A percentile compares a stretch with the other conserved stretches of the same genome.
Evolutionary conservation across 1,139 yeast species (phyloP).

Genomic region (Arxiozyma slooffiae): DNA sequence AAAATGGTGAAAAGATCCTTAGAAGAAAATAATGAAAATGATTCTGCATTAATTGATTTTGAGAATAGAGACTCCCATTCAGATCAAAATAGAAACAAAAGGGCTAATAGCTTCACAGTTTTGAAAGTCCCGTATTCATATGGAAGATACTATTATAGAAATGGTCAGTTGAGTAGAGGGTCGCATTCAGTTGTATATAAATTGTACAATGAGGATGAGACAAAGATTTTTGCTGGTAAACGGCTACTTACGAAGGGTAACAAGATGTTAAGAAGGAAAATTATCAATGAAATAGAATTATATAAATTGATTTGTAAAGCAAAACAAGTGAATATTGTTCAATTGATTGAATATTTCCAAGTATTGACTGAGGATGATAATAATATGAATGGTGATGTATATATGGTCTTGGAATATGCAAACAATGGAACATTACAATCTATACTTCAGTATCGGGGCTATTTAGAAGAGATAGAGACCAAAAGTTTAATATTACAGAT

Average conservation of each 20-base stretch:
- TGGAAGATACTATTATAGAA: conserved; percentile 3
- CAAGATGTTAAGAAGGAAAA: not conserved
- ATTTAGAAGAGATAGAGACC: conserved; percentile 4
- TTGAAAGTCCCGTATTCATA: conserved; percentile 2
- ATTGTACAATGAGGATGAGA: conserved; percentile 1
- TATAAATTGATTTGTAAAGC: conserved; percentile 5
- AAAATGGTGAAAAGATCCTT: conserved; percentile 1
- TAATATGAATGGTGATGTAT: conserved; percentile 1
- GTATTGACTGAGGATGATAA: not conserved
- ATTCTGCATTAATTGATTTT: not conserved
- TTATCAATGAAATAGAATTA: conserved; percentile 7
- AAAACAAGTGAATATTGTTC: conserved; percentile 5
- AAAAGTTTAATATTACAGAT: conserved; percentile 7
- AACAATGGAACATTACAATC: conserved; percentile 5
- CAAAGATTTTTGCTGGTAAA: conserved; percentile 4
- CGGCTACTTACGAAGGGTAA: not conserved
- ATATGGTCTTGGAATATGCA: conserved; percentile 8
- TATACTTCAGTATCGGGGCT: conserved; percentile 2
- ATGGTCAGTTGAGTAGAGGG: conserved; percentile 4
- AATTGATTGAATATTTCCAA: conserved; percentile 8
- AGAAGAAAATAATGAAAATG: conserved; percentile 1
- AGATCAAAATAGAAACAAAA: not conserved
- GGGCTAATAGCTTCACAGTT: conserved; percentile 2
- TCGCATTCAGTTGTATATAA: conserved; percentile 5
- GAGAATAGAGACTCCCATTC: not conserved